Evolutionary conservation across 805 yeast species (phyloP).

Genomic region (Barnettozyma sucrosica): DNA sequence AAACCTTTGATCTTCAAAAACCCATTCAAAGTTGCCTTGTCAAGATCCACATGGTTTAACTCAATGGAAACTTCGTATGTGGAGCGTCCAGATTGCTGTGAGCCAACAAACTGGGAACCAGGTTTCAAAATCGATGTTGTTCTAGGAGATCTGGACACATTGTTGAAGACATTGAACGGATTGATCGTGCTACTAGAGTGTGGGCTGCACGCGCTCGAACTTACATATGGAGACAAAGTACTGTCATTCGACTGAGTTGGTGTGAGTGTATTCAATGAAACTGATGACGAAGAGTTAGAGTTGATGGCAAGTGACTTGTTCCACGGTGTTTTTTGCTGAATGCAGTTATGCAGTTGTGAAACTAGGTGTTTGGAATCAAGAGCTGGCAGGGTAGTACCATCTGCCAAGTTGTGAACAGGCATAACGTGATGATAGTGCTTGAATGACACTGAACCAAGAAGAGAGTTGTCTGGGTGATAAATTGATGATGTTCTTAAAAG

Average conservation of each 20-base stretch:
- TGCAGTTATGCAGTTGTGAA: neutral
- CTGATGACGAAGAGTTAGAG: neutral
- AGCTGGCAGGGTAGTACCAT: neutral
- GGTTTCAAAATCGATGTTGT: constrained; percentile 47
- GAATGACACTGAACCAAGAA: neutral
- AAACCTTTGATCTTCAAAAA: constrained; percentile 63
- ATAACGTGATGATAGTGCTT: neutral
- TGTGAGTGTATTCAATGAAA: neutral
- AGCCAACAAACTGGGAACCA: constrained; percentile 57
- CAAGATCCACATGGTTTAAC: constrained; percentile 61
- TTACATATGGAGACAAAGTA: neutral
- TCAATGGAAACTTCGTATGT: constrained; percentile 66
- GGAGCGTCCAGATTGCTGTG: constrained; percentile 62
- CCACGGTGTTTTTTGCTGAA: neutral
- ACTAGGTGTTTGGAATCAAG: neutral
- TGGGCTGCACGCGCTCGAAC: neutral
- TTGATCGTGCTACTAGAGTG: too few species aligned
- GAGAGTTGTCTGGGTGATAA: neutral
- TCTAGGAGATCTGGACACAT: constrained; percentile 12
- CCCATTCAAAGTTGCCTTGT: constrained; percentile 47
- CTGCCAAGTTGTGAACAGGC: neutral
- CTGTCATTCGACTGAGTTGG: neutral
- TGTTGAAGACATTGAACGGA: constrained; percentile 7
- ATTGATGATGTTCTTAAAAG: neutral
- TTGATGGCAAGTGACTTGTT: neutral